Evolutionary conservation across 805 yeast genomes (phyloP), one percentile per base, ranked within the genome.

Genomic region (Jamesozyma jinghongensis): DNA sequence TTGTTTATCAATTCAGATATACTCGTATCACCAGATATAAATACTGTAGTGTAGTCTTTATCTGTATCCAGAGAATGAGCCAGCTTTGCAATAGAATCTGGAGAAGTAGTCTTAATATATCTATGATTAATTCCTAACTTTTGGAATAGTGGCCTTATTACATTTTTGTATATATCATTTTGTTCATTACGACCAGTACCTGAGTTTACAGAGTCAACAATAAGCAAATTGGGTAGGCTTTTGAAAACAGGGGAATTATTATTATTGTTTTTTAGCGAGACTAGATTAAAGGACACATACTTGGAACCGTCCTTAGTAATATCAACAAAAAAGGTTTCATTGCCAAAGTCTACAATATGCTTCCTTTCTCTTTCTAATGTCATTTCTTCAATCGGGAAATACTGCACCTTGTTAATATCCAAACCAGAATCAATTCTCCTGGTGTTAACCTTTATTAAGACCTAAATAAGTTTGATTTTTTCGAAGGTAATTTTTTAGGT

Each of bases 11-110:
- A 75, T 57, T 88, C 97, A 37, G 73, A 76, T 4, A 85, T 65
- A 1, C 94, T 79, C 1, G 96, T 87, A 54, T 88, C 97, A 2
- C 97, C 97, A 30, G 94, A 81, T 7, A 88, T 59, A 28, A 87
- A 63, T 2, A 84, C 55, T 8, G 82, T 62, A 1, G 82, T 72
- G 19, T 67, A 53, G 11, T 45, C 35, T 8, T 42, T 27, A 0
- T 49, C 39, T 0, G 38, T 28, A n/a, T 53, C 48, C 5, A 74
- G 45, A 0, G 42, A 4, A 10, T 41, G 26, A 0, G 77, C 75
- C 45, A 67, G 61, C n/a, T 66, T 55, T 1, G 50, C 36, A 5
- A 78, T 68, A 1, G 73, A 60, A n/a, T 53, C 40, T 1, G 57
- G 43, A 4, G 69, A 53, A 0, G 52, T 49, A 0, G 87, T 78